phyloP scores from a whole-genome alignment of 2,329 filamentous ascomycete species.

The Colletotrichum sansevieriae region DNA sequence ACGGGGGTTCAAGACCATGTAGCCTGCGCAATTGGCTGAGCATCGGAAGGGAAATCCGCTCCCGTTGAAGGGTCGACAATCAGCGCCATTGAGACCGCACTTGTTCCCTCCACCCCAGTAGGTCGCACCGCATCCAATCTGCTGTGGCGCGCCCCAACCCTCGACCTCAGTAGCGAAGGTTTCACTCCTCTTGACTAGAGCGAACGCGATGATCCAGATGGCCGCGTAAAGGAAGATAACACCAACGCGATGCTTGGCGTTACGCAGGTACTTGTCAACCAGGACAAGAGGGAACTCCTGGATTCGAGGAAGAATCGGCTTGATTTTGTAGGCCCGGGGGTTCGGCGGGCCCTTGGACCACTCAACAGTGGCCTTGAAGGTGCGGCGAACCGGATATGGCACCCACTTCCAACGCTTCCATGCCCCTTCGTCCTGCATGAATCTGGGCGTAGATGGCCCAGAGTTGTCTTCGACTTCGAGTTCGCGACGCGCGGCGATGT shows the following conservation, averaged over 20 bases:
- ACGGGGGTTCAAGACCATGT: constrained; percentile 76
- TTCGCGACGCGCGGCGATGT: constrained; percentile 55
- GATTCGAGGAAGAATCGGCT: constrained; percentile 72
- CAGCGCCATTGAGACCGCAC: constrained; percentile 80
- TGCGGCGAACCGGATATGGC: constrained; percentile 66
- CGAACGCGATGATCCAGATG: constrained; percentile 78
- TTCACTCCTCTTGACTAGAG: constrained; percentile 75
- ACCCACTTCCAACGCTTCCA: constrained; percentile 70
- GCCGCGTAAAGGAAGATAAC: constrained; percentile 72
- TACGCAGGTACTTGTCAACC: constrained; percentile 73
- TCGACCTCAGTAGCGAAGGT: constrained; percentile 71
- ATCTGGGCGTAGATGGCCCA: constrained; percentile 67
- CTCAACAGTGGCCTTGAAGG: constrained; percentile 54
- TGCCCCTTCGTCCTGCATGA: constrained; percentile 66
- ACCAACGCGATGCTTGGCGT: constrained; percentile 68
- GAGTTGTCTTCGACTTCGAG: constrained; percentile 59
- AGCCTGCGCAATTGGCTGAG: constrained; percentile 77
- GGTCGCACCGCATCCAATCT: constrained; percentile 75
- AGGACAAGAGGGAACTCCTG: constrained; percentile 76
- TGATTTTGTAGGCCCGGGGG: constrained; percentile 65
- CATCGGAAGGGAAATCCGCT: constrained; percentile 80
- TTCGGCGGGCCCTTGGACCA: constrained; percentile 71
- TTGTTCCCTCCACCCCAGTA: constrained; percentile 80
- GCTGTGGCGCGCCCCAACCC: constrained; percentile 74
- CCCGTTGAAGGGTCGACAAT: constrained; percentile 81